Percentiles rank a stretch among this genome's conserved stretches.
Conservation (phyloP, 192 early-diverging fungal species). For the Gryganskiella cystojenkinii region DNA sequence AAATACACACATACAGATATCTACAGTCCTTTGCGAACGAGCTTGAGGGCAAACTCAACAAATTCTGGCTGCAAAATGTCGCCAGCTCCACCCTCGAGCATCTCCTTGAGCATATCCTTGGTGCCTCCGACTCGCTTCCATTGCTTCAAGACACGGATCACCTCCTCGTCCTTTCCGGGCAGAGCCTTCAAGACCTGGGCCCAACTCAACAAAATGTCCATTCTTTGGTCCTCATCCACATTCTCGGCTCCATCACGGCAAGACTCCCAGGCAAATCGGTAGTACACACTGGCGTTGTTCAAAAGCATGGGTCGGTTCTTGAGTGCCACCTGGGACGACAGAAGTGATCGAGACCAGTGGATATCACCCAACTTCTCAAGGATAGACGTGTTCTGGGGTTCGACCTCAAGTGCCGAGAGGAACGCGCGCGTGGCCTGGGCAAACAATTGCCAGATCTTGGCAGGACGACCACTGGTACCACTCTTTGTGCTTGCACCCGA, state of each 20-base stretch:
- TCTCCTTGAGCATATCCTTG: slow-evolving; percentile 33
- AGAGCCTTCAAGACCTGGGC: slow-evolving; percentile 41
- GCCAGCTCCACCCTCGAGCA: slow-evolving; percentile 27
- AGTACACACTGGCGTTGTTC: slow-evolving; percentile 65
- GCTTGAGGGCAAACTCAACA: slow-evolving; percentile 43
- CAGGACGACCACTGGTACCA: slow-evolving; percentile 6
- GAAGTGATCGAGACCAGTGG: slow-evolving; percentile 52
- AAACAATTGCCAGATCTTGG: slow-evolving; percentile 58
- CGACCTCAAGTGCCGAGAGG: slow-evolving; percentile 53
- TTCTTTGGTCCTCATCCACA: slow-evolving; percentile 56
- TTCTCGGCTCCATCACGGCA: slow-evolving; percentile 55
- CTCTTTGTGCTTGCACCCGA: slow-evolving; percentile 12
- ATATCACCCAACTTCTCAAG: slow-evolving; percentile 63
- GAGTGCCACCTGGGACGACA: slow-evolving; percentile 52
- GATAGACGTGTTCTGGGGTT: slow-evolving; percentile 62
- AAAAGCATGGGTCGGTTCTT: slow-evolving; percentile 57
- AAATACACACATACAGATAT: neutral
- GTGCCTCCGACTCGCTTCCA: slow-evolving; percentile 45
- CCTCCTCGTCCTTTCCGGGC: slow-evolving; percentile 48
- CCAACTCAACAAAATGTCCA: slow-evolving; percentile 48
- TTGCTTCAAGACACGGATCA: slow-evolving; percentile 44
- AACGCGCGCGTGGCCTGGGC: slow-evolving; percentile 56
- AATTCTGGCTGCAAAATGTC: slow-evolving; percentile 46
- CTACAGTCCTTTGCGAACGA: slow-evolving; percentile 7
- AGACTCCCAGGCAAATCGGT: slow-evolving; percentile 58